phyloP scores from a whole-genome alignment of 768 basidiomycete genomes.

The Kwoniella bestiolae region DNA sequence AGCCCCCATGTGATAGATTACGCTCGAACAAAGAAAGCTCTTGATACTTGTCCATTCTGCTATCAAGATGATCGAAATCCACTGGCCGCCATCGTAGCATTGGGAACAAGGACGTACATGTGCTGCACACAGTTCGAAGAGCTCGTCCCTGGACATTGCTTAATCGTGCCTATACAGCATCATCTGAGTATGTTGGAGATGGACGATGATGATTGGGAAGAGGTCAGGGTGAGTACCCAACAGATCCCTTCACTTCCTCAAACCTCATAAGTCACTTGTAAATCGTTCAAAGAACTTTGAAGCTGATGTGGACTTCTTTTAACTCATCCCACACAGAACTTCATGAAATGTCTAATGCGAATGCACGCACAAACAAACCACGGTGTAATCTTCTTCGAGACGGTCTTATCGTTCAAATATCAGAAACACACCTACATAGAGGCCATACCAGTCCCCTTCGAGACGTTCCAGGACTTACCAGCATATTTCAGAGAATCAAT shows the following conservation, averaged over 20 bases:
- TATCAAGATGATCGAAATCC: conserved; percentile 87
- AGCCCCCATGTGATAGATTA: conserved; percentile 87
- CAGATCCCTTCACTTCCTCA: too few species aligned
- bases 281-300: too few species aligned
- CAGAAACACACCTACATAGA: conserved; percentile 94
- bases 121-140: conserved; percentile 86
- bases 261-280: too few species aligned
- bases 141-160: conserved; percentile 86
- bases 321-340: conserved; percentile 61
- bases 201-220: conserved; percentile 98
- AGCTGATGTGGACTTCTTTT: not conserved
- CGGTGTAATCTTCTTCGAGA: conserved; percentile 94
- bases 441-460: conserved; percentile 89
- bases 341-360: conserved; percentile 90
- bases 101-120: conserved; percentile 89
- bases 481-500: conserved; percentile 98
- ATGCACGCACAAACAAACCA: conserved; percentile 93
- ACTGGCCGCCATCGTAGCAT: conserved; percentile 82
- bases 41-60: conserved; percentile 84
- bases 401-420: conserved; percentile 79
- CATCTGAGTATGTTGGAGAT: conserved; percentile 86
- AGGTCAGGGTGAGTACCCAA: conserved; percentile 82
- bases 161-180: conserved; percentile 95
- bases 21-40: conserved; percentile 86
- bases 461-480: conserved; percentile 80